A percentile compares a stretch with the other conserved stretches of the same genome.
These are phyloP conservation scores for Chlorella sorokiniana DNA, from an alignment of 139 green algal species.

Conservation along the genomic window DNA sequence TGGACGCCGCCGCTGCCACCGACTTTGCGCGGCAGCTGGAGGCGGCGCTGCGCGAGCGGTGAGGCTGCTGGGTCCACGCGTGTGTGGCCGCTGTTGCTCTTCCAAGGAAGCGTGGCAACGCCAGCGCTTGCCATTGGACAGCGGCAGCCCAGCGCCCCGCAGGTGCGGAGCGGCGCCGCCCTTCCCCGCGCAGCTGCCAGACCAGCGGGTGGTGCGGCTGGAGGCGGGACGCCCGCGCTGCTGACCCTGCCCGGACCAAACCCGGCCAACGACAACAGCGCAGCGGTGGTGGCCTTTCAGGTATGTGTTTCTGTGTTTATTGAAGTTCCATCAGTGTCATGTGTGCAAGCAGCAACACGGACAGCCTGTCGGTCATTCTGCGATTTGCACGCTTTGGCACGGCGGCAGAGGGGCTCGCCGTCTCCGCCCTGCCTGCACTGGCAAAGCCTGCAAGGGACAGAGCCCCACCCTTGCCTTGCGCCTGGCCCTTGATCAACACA, in stretches of 20 bases:
- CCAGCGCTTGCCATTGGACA: background rate
- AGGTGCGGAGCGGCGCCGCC: conserved; percentile 25
- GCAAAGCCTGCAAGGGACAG: no score
- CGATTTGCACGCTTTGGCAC: no score
- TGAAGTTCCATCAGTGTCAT: no score
- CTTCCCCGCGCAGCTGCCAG: conserved; percentile 52
- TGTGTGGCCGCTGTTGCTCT: background rate
- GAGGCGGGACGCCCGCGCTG: conserved; percentile 27
- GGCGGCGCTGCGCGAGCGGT: conserved; percentile 26
- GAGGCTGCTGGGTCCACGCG: background rate
- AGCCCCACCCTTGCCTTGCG: no score
- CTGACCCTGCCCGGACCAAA: conserved; percentile 61
- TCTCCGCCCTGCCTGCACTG: no score
- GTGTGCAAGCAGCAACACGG: no score
- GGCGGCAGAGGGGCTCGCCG: no score
- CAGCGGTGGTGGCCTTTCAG: conserved; percentile 75
- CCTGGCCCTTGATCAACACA: background rate
- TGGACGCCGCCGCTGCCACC: background rate
- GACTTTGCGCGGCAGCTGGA: conserved; percentile 23
- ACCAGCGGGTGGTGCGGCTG: conserved; percentile 58
- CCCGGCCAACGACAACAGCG: conserved; percentile 79
- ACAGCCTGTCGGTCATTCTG: no score
- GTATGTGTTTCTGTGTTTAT: conserved; percentile 14
- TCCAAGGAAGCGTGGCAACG: background rate
- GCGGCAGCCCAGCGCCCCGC: background rate